phyloP scores from a whole-genome alignment of 257 asterid species.

The Knoxia roxburghii region DNA sequence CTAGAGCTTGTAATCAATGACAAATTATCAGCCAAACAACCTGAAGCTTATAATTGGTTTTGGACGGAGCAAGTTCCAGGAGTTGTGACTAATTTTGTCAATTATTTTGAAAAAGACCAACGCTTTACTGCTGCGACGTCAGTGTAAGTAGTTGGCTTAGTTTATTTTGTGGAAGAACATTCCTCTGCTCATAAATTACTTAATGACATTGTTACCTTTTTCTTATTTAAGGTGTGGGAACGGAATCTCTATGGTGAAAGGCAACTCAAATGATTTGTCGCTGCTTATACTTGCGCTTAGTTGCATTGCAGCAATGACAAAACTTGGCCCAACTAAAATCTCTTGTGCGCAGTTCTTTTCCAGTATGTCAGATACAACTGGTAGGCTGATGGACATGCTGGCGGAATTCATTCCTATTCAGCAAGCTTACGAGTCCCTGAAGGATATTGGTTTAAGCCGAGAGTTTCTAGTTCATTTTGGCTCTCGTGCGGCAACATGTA shows the following conservation, averaged over 20 bases:
- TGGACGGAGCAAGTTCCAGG: slow-evolving; percentile 85
- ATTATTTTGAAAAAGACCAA: slow-evolving; percentile 68
- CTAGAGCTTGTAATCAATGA: slow-evolving; percentile 75
- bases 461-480: slow-evolving; percentile 97
- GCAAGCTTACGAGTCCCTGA: slow-evolving; percentile 61
- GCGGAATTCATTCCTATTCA: slow-evolving; percentile 67
- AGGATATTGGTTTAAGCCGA: slow-evolving; percentile 72
- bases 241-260: slow-evolving; percentile 43
- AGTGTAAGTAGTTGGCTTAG: slow-evolving; percentile 45
- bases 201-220: slow-evolving; percentile 7
- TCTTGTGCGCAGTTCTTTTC: slow-evolving; percentile 79
- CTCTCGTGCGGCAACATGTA: slow-evolving; percentile 75
- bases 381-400: slow-evolving; percentile 92
- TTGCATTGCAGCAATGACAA: slow-evolving; percentile 82
- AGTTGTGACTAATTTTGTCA: slow-evolving; percentile 58
- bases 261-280: slow-evolving; percentile 62
- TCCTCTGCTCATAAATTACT: background rate
- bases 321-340: slow-evolving; percentile 90
- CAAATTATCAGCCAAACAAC: slow-evolving; percentile 64
- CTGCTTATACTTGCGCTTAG: slow-evolving; percentile 84
- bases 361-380: slow-evolving; percentile 59
- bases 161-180: slow-evolving; percentile 4
- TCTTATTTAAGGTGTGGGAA: slow-evolving; percentile 46
- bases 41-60: slow-evolving; percentile 78
- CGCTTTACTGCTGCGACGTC: slow-evolving; percentile 57